Conservation (phyloP, 495 filamentous ascomycete genomes). For the Beverwykella pulmonaria region DNA sequence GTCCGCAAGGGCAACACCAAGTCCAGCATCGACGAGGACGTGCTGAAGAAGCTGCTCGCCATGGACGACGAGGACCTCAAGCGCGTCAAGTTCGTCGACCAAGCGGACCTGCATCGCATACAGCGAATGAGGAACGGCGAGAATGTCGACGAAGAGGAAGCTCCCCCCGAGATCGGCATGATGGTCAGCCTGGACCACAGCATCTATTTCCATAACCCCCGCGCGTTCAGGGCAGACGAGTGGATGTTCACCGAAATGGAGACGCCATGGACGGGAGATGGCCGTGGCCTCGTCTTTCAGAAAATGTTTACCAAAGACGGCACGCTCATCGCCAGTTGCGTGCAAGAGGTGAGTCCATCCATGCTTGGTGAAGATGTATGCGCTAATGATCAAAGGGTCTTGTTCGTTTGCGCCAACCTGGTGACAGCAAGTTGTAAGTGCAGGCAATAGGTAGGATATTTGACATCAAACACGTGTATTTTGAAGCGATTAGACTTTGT, state of each 20-base stretch:
- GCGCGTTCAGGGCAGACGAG: conserved; percentile 79
- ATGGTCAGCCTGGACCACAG: conserved; percentile 93
- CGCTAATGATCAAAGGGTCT: conserved; percentile 7
- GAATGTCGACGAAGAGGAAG: background rate
- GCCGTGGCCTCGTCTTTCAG: conserved; percentile 82
- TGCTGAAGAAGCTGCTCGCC: conserved; percentile 37
- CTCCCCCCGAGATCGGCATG: conserved; percentile 73
- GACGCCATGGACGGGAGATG: conserved; percentile 91
- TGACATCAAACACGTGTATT: background rate
- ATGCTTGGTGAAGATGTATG: background rate
- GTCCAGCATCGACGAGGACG: conserved; percentile 38
- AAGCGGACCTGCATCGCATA: conserved; percentile 28
- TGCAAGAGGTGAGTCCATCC: conserved; percentile 59
- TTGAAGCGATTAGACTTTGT: background rate
- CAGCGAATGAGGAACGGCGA: conserved; percentile 24
- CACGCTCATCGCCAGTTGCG: conserved; percentile 77
- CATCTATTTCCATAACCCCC: conserved; percentile 91
- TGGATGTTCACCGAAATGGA: conserved; percentile 94
- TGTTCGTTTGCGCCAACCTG: conserved; percentile 7
- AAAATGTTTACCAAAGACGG: conserved; percentile 86
- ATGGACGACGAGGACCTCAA: conserved; percentile 38
- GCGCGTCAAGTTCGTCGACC: conserved; percentile 30
- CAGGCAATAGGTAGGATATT: background rate
- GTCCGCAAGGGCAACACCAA: conserved; percentile 41
- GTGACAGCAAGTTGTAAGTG: conserved; percentile 19